Conservation (phyloP, 306 rosid species). For the Pyrus bretschneideri region DNA sequence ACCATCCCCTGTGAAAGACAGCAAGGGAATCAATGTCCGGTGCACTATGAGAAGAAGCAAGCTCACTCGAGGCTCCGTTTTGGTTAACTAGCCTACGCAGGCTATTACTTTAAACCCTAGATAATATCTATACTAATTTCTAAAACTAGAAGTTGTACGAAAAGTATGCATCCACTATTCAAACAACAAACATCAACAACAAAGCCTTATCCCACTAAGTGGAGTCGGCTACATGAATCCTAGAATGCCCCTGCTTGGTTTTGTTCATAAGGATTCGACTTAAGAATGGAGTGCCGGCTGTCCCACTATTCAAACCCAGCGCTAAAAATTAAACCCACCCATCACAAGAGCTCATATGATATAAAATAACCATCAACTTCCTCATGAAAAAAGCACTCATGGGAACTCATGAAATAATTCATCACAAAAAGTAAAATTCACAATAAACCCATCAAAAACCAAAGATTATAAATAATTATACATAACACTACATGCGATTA, state of each 20-base stretch:
- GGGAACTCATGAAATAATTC: no score
- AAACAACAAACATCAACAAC: background rate
- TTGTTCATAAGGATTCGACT: no score
- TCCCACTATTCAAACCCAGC: background rate
- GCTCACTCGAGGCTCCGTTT: slow-evolving; percentile 53
- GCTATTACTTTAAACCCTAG: background rate
- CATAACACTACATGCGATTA: background rate
- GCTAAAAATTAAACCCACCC: background rate
- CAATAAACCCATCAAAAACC: background rate
- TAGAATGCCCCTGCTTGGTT: no score
- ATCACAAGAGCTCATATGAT: background rate
- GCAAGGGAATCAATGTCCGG: slow-evolving; percentile 34
- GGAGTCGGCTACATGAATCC: no score
- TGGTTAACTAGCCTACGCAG: background rate
- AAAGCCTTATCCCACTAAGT: no score
- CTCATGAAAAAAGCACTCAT: no score
- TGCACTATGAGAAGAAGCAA: slow-evolving; percentile 57
- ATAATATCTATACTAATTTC: background rate
- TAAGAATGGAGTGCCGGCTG: no score
- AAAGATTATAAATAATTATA: background rate
- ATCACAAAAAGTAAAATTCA: background rate
- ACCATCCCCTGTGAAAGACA: slow-evolving; percentile 19
- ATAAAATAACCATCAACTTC: background rate
- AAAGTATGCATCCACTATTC: background rate
- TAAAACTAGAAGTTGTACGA: background rate